Conservation (phyloP, 1,284 basidiomycete species). For the Ceratorhiza oryzae-sativae region DNA sequence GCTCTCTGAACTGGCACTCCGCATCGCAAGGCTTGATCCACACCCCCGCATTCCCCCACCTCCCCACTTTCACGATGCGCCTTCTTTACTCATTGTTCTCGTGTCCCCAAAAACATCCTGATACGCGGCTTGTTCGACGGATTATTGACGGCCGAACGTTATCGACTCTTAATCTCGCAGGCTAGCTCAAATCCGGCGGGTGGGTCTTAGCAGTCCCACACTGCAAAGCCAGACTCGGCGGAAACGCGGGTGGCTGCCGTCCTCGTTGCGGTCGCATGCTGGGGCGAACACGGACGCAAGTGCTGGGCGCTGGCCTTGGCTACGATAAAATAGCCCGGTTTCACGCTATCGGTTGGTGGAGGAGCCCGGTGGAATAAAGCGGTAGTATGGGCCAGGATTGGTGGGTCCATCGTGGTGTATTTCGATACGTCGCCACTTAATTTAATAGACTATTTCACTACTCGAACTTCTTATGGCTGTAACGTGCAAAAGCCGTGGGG, state of each 20-base stretch:
- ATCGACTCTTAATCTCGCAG: constrained; percentile 46
- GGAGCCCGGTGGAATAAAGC: background rate
- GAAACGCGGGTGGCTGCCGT: constrained; percentile 31
- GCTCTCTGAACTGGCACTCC: background rate
- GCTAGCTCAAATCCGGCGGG: constrained; percentile 56
- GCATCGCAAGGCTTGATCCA: constrained; percentile 26
- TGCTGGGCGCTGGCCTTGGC: constrained; percentile 1
- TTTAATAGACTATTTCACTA: constrained; percentile 1
- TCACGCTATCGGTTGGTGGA: background rate
- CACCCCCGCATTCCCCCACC: constrained; percentile 33
- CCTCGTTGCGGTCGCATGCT: constrained; percentile 25
- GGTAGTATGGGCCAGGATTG: background rate
- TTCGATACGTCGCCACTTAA: background rate
- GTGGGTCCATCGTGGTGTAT: constrained; percentile 4
- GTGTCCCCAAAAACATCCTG: background rate
- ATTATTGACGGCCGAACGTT: constrained; percentile 4
- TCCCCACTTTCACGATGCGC: constrained; percentile 13
- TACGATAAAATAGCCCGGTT: background rate
- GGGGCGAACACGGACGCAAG: background rate
- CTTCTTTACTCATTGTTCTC: constrained; percentile 10
- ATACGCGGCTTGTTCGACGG: background rate
- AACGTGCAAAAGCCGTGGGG: background rate
- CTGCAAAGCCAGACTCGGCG: background rate
- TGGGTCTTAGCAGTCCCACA: constrained; percentile 37
- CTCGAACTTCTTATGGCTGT: background rate